phyloP scores from a whole-genome alignment of 768 basidiomycete species.

The Calocybe gangraenosa region DNA sequence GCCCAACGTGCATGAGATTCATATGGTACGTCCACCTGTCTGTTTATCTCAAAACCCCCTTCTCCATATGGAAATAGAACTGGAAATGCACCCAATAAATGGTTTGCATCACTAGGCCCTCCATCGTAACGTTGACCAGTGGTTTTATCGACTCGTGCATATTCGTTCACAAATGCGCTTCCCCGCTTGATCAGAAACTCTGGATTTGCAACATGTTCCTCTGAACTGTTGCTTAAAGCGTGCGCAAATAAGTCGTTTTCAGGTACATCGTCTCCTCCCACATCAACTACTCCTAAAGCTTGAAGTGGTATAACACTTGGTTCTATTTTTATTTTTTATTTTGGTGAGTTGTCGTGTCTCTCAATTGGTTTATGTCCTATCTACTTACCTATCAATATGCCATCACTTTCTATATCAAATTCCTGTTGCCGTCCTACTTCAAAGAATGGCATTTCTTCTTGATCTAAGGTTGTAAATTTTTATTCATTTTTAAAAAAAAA shows the following conservation, averaged over 20 bases:
- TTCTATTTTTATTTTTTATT: no score
- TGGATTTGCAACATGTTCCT: not conserved
- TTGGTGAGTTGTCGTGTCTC: no score
- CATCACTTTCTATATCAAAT: no score
- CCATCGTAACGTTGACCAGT: not conserved
- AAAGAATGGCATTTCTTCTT: no score
- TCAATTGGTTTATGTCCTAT: no score
- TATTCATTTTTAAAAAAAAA: no score
- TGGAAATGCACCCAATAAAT: conserved; percentile 4
- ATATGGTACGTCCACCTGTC: conserved; percentile 7
- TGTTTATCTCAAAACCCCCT: conserved; percentile 10
- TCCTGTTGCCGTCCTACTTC: no score
- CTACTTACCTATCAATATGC: no score
- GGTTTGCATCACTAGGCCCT: conserved; percentile 7
- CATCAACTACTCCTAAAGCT: not conserved
- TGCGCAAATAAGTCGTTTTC: conserved; percentile 1
- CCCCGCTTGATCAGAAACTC: not conserved
- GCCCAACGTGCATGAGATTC: conserved; percentile 19
- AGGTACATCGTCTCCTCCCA: not conserved
- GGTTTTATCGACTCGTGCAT: not conserved
- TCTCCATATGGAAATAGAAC: conserved; percentile 14
- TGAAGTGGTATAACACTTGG: not conserved
- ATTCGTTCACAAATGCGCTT: conserved; percentile 8
- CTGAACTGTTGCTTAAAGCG: not conserved
- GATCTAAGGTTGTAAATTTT: no score